Evolutionary conservation across 2,329 filamentous ascomycete genomes (phyloP).

Genomic region (Chlorencoelia australis): DNA sequence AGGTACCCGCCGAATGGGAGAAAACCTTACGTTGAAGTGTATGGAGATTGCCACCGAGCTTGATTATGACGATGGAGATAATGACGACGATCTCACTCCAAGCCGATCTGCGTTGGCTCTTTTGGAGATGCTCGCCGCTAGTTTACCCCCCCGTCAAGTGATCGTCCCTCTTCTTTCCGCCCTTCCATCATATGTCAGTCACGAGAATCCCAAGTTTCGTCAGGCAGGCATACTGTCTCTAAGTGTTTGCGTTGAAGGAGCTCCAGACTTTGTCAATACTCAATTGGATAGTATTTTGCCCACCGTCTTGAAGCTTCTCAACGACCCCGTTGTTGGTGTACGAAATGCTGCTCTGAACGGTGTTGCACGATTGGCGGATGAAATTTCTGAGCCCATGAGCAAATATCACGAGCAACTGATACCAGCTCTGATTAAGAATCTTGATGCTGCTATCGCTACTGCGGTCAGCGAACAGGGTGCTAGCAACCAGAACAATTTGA

Average conservation of each 20-base stretch:
- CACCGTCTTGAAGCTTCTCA: constrained; percentile 69
- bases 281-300: constrained; percentile 83
- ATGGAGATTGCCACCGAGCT: constrained; percentile 87
- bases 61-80: constrained; percentile 60
- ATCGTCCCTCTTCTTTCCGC: constrained; percentile 85
- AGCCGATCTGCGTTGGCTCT: constrained; percentile 76
- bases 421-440: constrained; percentile 75
- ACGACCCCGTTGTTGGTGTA: constrained; percentile 76
- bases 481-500: constrained; percentile 63
- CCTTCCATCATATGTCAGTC: constrained; percentile 71
- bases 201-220: constrained; percentile 65
- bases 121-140: constrained; percentile 79
- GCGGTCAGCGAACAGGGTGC: constrained; percentile 24
- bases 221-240: constrained; percentile 87
- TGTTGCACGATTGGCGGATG: constrained; percentile 82
- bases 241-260: constrained; percentile 90
- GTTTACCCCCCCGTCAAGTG: constrained; percentile 85
- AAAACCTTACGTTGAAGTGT: constrained; percentile 77
- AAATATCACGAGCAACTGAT: constrained; percentile 80
- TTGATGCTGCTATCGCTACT: constrained; percentile 64
- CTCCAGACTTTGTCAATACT: constrained; percentile 92
- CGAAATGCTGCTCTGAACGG: constrained; percentile 80
- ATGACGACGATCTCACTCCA: constrained; percentile 74
- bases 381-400: constrained; percentile 81
- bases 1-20: constrained; percentile 71